Conservation (phyloP, 257 asterid species). For the Fraxinus excelsior region DNA sequence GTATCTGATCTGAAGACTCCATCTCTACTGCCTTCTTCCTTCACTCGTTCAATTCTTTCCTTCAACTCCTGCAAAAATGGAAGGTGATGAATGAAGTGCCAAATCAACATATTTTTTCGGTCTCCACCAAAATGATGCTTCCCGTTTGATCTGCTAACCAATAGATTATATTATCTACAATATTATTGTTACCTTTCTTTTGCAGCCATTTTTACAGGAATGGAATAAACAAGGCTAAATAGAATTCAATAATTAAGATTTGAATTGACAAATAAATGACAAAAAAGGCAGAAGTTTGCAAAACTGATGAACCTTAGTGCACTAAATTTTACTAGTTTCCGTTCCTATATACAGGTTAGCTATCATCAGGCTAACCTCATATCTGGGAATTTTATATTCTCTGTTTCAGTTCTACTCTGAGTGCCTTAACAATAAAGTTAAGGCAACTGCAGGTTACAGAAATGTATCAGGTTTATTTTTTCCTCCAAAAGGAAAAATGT, state of each 20-base stretch:
- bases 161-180: background rate
- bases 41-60: slow-evolving; percentile 67
- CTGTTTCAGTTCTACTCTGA: background rate
- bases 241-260: background rate
- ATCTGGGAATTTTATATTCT: background rate
- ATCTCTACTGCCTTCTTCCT: slow-evolving; percentile 40
- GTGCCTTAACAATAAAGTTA: background rate
- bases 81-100: background rate
- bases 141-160: background rate
- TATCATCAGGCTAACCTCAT: background rate
- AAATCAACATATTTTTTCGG: background rate
- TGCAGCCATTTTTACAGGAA: background rate
- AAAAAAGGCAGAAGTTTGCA: background rate
- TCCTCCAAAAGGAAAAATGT: too few relatives aligned
- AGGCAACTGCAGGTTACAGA: background rate
- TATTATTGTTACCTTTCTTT: background rate
- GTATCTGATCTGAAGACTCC: too few relatives aligned
- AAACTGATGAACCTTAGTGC: background rate
- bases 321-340: background rate
- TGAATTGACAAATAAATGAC: background rate
- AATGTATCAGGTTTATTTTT: background rate
- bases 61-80: slow-evolving; percentile 63
- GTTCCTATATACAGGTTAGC: background rate
- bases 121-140: background rate
- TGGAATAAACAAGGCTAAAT: background rate